Base-by-base conservation (phyloP, 345 rosid species). In the Corchorus olitorius region DNA sequence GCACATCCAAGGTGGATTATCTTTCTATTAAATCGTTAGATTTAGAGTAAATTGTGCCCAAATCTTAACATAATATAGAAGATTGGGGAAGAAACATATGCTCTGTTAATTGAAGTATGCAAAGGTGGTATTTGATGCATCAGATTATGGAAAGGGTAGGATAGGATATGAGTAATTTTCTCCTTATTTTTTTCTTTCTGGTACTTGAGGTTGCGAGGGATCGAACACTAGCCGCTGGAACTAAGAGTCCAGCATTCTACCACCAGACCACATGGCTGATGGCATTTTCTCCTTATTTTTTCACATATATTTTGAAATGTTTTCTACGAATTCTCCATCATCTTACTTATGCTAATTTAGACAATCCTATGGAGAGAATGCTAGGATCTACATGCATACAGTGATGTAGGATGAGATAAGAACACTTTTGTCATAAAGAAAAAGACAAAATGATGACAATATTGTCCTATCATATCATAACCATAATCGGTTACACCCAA, bases 321-420 rank as follows among this genome's bases (percentile, higher is more conserved):
- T 68, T 9, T 14, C 20, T 14, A 34, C 43, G 27, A 27, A 8
- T 68, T 16, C 27, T 49, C 43, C 20, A 49, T 14, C 41, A 48
- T 68, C 56, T 39, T 68, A 8, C 27, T 69, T 69, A 9, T 69
- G 45, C 49, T 69, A 14, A 69, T 49, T 50, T 69, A 16, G 8
- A 1, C 45, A 69, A 68, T 27, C 73, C 20, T 27, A 69, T 33
- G 69, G 27, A 65, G 33, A 17, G 50, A n/a, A 65, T 8, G 50
- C 3, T 65, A 8, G 33, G 33, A 15, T 37, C 48, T 37, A 63
- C 48, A 16, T 37, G 43, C 43, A 68, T 27, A 68, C 43, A 58
- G 16, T 27, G 49, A 49, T 16, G 43, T 33, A 15, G 58, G 59
- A 8, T 65, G 27, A 49, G 58, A 49, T 69, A 20, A 49, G 20